Percentiles rank a stretch among this genome's conserved stretches.
These are phyloP conservation scores for Colletotrichum nymphaeae DNA, from an alignment of 2,329 filamentous ascomycete species.

Conservation along the genomic window DNA sequence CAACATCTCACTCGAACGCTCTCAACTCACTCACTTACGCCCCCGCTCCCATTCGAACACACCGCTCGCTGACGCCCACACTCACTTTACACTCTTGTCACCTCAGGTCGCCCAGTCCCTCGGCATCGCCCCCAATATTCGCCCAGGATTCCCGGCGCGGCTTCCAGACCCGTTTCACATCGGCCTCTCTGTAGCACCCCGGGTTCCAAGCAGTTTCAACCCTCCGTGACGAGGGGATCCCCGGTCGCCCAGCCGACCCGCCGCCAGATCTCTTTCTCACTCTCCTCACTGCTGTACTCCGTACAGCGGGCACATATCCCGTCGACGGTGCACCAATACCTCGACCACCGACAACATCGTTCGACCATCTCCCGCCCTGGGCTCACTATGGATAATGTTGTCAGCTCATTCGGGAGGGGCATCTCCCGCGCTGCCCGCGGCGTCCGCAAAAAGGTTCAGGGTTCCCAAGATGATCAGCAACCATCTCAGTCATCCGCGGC, in stretches of 20 bases:
- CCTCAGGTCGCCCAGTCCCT: conserved; percentile 6
- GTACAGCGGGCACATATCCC: background rate
- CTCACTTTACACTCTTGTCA: conserved; percentile 16
- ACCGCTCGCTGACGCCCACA: background rate
- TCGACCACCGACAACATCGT: background rate
- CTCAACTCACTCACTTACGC: background rate
- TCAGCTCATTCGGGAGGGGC: conserved; percentile 29
- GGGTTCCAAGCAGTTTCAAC: conserved; percentile 35
- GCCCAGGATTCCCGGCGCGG: conserved; percentile 27
- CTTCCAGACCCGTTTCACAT: conserved; percentile 30
- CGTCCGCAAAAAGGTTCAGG: conserved; percentile 25
- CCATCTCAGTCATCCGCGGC: conserved; percentile 12
- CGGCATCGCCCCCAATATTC: background rate
- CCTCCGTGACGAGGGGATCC: conserved; percentile 29
- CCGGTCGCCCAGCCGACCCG: conserved; percentile 23
- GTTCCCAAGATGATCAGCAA: conserved; percentile 6
- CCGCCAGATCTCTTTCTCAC: background rate
- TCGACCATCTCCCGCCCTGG: conserved; percentile 7
- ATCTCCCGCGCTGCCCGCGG: conserved; percentile 31
- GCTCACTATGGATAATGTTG: conserved; percentile 30
- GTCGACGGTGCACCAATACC: background rate
- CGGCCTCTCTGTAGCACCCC: conserved; percentile 31
- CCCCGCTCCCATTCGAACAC: background rate
- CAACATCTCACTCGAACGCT: background rate
- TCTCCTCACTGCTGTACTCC: background rate